Base-by-base conservation (phyloP, 257 asterid genomes). In the Lycium barbarum region DNA sequence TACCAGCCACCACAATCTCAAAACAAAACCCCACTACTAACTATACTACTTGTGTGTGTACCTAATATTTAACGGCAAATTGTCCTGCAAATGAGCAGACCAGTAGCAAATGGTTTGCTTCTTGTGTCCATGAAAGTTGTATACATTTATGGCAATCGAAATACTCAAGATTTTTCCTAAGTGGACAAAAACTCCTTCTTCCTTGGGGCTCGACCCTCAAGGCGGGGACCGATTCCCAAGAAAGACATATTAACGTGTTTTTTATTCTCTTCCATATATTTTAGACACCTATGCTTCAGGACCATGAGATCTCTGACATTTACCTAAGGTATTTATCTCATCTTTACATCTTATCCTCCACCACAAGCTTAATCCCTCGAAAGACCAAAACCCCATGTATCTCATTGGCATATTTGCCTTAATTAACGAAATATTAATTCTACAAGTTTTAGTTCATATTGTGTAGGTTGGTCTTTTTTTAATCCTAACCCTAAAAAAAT, bases 201-300 rank as follows among this genome's bases (percentile, higher is more conserved):
- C 70, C 73, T 61, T 18, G 15, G 38, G 90, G 89, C 89, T 90
- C 91, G 89, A 84, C 91, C 93, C 90, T 90, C 89, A 68, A 90
- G 80, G 93, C 87, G 83, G 96, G 93, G 91, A 91, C 89, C 87
- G 67, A 63, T 53, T 82, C 67, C 88, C 85, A 0, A 83, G 84
- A 76, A 18, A 3, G 68, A 68, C 81, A 86, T 87, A 83, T 13
- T 17, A 2, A 26, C 83, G 86, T 89, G 90, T 86, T 49, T 67
- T 43, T 82, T 26, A 76, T 58, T 57, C 70, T 80, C 71, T 78
- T 86, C 43, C 20, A 59, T 71, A 57, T 49, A 7, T 67, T 47
- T 38, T 49, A 83, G 85, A 85, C 86, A 85, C 73, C 86, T 85
- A 84, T 81, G 72, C 13, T 22, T 54, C 20, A 85, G 86, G 86